These are phyloP conservation scores for Gillenia trifoliata DNA, from an alignment of 306 rosid genomes.

Conservation along the genomic window DNA sequence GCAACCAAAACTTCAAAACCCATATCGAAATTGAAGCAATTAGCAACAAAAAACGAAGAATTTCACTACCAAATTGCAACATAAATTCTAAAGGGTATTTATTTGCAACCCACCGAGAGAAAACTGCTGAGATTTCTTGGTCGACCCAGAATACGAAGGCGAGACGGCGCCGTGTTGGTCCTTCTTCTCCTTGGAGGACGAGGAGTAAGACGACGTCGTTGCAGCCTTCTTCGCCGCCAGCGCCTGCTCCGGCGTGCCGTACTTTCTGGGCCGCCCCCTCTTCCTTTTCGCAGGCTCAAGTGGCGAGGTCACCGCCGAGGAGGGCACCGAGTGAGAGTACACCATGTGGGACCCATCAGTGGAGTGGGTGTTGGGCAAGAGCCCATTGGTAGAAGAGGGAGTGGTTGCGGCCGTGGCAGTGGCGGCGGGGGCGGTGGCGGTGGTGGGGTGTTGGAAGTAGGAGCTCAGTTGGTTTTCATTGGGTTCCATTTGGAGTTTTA, in stretches of 20 bases:
- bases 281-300: slow-evolving; percentile 65
- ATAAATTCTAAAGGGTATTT: neutral
- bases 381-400: slow-evolving; percentile 59
- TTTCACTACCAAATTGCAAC: neutral
- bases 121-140: slow-evolving; percentile 59
- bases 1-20: neutral
- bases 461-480: slow-evolving; percentile 83
- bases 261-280: slow-evolving; percentile 89
- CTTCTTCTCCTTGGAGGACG: slow-evolving; percentile 49
- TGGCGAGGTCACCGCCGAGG: slow-evolving; percentile 59
- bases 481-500: slow-evolving; percentile 69
- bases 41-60: neutral
- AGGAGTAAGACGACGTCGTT: slow-evolving; percentile 66
- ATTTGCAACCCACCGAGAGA: slow-evolving; percentile 40
- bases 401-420: slow-evolving; percentile 13
- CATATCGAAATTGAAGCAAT: neutral
- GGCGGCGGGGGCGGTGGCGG: slow-evolving; percentile 19
- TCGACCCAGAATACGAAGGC: slow-evolving; percentile 39
- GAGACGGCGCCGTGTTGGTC: slow-evolving; percentile 30
- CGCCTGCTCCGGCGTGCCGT: slow-evolving; percentile 82
- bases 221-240: slow-evolving; percentile 85
- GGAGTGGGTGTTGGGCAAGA: slow-evolving; percentile 30
- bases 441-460: slow-evolving; percentile 49
- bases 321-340: slow-evolving; percentile 68
- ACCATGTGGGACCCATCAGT: slow-evolving; percentile 55